Evolutionary conservation across 2,329 filamentous ascomycete species (phyloP).

Genomic region (Talaromyces verruculosus): DNA sequence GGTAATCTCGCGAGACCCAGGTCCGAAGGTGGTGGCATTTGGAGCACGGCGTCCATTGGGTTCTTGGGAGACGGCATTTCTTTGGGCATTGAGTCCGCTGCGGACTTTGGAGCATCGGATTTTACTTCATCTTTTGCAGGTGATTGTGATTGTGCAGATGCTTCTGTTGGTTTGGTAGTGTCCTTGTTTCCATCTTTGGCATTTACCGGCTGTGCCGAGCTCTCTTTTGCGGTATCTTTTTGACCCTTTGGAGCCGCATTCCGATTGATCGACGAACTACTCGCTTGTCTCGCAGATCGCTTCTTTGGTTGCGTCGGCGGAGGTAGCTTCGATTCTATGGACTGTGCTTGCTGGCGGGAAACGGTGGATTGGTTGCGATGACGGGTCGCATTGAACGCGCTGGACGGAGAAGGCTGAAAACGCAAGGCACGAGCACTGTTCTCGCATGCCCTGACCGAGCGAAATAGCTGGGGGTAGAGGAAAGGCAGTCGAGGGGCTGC

Average conservation of each 20-base stretch:
- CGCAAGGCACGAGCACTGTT: constrained; percentile 46
- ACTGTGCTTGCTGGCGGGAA: constrained; percentile 49
- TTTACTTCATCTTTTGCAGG: constrained; percentile 1
- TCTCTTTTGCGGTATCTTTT: constrained; percentile 20
- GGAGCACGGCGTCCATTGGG: constrained; percentile 43
- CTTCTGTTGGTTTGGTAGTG: neutral
- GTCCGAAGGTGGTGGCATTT: constrained; percentile 43
- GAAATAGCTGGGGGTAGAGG: constrained; percentile 67
- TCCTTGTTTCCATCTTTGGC: constrained; percentile 2
- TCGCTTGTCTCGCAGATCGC: constrained; percentile 23
- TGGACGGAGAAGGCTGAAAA: constrained; percentile 31
- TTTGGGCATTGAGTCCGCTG: neutral
- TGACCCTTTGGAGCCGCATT: constrained; percentile 19
- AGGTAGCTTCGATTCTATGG: constrained; percentile 43
- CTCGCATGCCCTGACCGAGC: constrained; percentile 53
- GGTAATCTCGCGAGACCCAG: constrained; percentile 31
- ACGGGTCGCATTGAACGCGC: constrained; percentile 40
- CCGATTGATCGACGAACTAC: constrained; percentile 22
- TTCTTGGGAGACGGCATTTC: constrained; percentile 22
- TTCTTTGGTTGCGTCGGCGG: constrained; percentile 38
- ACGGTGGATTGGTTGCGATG: constrained; percentile 41
- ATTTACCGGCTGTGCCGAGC: constrained; percentile 3
- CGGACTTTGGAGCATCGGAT: neutral
- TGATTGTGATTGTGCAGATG: constrained; percentile 6
- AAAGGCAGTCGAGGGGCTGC: constrained; percentile 64